phyloP scores from a whole-genome alignment of 2,329 filamentous ascomycete genomes.

The Ceratocystis cacaofunesta region DNA sequence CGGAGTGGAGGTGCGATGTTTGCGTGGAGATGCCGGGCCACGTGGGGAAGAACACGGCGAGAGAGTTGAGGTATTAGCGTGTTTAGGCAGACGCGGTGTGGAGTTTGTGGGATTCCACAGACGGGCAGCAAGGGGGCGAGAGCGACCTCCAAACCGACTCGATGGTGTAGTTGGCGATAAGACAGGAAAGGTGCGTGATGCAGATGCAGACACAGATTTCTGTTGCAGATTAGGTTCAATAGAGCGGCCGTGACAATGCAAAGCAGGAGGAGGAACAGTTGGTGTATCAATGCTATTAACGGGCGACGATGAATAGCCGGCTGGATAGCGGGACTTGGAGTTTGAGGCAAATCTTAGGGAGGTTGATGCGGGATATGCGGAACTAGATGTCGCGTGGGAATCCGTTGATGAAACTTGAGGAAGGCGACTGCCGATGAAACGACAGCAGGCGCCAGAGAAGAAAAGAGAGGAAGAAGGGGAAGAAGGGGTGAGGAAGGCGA shows the following conservation, averaged over 20 bases:
- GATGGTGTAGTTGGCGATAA: constrained; percentile 3
- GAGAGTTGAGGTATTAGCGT: constrained; percentile 17
- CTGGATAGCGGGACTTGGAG: constrained; percentile 2
- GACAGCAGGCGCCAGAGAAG: constrained; percentile 26
- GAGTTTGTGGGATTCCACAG: constrained; percentile 49
- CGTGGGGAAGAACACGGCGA: background rate
- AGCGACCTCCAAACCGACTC: constrained; percentile 22
- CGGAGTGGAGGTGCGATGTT: constrained; percentile 38
- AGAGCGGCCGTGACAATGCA: constrained; percentile 7
- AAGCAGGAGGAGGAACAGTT: background rate
- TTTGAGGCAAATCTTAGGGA: constrained; percentile 16
- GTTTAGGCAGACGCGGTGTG: constrained; percentile 31
- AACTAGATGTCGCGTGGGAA: constrained; percentile 26
- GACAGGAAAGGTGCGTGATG: background rate
- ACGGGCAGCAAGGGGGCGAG: constrained; percentile 33
- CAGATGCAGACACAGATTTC: constrained; percentile 2
- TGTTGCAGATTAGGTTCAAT: constrained; percentile 1
- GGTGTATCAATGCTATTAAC: background rate
- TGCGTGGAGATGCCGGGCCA: constrained; percentile 20
- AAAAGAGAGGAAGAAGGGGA: constrained; percentile 15
- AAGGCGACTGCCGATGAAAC: constrained; percentile 31
- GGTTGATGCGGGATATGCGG: constrained; percentile 7
- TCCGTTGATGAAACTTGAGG: constrained; percentile 32
- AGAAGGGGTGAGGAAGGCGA: constrained; percentile 8
- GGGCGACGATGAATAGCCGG: background rate